A percentile compares a stretch with the other conserved stretches of the same genome.
phyloP scores from a whole-genome alignment of 176 grass and related monocot genomes.

The Oryza longistaminata region DNA sequence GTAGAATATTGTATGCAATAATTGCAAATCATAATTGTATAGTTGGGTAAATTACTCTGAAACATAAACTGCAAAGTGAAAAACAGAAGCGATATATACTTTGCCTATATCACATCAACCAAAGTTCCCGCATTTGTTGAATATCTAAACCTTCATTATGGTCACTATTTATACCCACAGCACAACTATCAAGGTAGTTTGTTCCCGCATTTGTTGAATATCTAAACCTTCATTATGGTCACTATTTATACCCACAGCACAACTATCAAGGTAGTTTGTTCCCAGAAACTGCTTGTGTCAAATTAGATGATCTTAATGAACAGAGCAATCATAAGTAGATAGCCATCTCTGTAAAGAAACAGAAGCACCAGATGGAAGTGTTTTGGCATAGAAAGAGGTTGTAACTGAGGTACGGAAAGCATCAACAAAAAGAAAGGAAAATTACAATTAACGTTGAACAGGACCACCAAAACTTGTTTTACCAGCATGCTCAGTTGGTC shows the following conservation, averaged over 20 bases:
- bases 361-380: background rate
- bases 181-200: background rate
- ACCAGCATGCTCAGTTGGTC: background rate
- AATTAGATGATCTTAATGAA: slow-evolving; percentile 17
- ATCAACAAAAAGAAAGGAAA: slow-evolving; percentile 13
- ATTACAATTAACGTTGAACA: background rate
- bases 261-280: background rate
- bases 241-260: slow-evolving; percentile 10
- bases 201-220: slow-evolving; percentile 9
- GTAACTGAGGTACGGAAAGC: background rate
- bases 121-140: slow-evolving; percentile 5
- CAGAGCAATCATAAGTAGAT: background rate
- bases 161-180: slow-evolving; percentile 13
- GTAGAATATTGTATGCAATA: slow-evolving; percentile 8
- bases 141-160: slow-evolving; percentile 21
- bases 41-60: slow-evolving; percentile 5
- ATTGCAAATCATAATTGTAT: background rate
- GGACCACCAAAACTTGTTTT: background rate
- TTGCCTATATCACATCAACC: slow-evolving; percentile 18
- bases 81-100: slow-evolving; percentile 15
- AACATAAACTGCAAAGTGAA: slow-evolving; percentile 17
- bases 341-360: slow-evolving; percentile 15
- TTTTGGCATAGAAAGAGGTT: background rate
- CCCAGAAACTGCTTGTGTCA: background rate
- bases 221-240: slow-evolving; percentile 19